Conservation (phyloP, 768 basidiomycete species). For the Kwoniella botswanensis region DNA sequence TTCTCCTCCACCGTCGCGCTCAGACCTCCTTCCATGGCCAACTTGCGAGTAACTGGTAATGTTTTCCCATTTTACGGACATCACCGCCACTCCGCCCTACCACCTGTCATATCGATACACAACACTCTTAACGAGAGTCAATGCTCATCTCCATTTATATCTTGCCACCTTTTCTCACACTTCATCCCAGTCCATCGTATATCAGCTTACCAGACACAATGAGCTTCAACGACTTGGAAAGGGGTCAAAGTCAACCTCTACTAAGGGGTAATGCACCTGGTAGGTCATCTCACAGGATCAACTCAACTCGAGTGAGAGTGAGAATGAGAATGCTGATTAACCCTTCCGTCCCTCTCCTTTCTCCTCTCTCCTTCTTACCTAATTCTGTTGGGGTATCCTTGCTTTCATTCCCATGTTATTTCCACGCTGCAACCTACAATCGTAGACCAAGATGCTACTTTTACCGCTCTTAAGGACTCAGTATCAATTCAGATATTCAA, state of each 20-base stretch:
- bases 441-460: conserved; percentile 69
- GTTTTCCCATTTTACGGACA: neutral
- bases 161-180: neutral
- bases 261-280: conserved; percentile 41
- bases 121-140: neutral
- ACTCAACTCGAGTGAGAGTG: neutral
- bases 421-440: neutral
- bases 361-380: no score
- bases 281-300: conserved; percentile 16
- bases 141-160: neutral
- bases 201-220: conserved; percentile 21
- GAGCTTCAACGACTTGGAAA: conserved; percentile 56
- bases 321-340: neutral
- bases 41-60: neutral
- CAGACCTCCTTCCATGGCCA: neutral
- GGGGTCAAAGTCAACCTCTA: conserved; percentile 50
- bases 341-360: conserved; percentile 4
- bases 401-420: no score
- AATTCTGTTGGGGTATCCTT: no score
- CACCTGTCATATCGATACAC: no score
- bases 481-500: conserved; percentile 88
- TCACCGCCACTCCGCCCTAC: neutral
- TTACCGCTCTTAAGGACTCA: conserved; percentile 66
- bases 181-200: neutral
- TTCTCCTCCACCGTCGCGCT: neutral